Percentiles rank a stretch among this genome's conserved stretches.
Conservation (phyloP, 495 filamentous ascomycete species). For the Aspergillus mulundensis region DNA sequence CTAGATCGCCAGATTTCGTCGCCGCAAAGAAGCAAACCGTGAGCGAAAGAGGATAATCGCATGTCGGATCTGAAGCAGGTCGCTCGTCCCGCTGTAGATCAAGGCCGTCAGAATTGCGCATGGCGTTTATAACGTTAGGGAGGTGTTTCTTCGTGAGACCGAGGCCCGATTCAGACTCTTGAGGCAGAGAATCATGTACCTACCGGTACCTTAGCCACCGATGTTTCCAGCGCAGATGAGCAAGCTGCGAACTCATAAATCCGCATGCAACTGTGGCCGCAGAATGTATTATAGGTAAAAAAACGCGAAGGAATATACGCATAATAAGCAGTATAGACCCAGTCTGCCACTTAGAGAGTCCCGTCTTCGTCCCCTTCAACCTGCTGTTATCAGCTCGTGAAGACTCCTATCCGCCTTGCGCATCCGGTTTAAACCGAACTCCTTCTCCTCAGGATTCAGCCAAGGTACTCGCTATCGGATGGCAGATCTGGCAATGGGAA, state of each 20-base stretch:
- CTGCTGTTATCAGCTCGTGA: background rate
- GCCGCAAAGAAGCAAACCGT: conserved; percentile 3
- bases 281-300: background rate
- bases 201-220: background rate
- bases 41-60: background rate
- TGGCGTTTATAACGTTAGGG: background rate
- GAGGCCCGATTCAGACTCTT: background rate
- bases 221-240: no score
- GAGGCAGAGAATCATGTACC: background rate
- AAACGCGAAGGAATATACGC: background rate
- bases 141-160: background rate
- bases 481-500: conserved; percentile 18
- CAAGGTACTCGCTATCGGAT: background rate
- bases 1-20: background rate
- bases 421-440: background rate
- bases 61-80: background rate
- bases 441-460: background rate
- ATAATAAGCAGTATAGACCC: conserved; percentile 1
- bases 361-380: background rate
- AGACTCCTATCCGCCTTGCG: background rate
- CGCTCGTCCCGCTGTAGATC: background rate
- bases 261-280: no score
- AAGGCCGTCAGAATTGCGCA: background rate
- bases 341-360: background rate
- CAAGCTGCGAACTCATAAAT: background rate